A percentile compares a stretch with the other conserved stretches of the same genome.
These are phyloP conservation scores for Fusarium transvaalense DNA, from an alignment of 2,329 filamentous ascomycete genomes.

Conservation along the genomic window DNA sequence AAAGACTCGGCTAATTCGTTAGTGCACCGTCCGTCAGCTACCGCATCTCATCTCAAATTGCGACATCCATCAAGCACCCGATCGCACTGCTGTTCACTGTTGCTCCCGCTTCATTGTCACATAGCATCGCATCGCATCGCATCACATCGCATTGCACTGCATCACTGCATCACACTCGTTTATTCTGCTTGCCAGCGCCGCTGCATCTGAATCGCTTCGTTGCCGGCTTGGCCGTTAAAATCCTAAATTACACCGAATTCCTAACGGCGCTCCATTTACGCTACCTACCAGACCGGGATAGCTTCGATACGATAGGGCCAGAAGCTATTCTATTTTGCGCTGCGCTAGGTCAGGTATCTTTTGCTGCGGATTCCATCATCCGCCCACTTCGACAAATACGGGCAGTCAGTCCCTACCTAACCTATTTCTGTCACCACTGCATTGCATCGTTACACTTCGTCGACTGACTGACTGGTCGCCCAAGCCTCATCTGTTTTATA, in stretches of 20 bases:
- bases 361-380: slow-evolving; percentile 34
- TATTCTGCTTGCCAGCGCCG: neutral
- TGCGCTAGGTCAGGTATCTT: slow-evolving; percentile 24
- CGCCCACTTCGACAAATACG: slow-evolving; percentile 17
- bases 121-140: slow-evolving; percentile 23
- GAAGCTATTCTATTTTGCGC: slow-evolving; percentile 22
- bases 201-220: neutral
- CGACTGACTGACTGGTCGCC: slow-evolving; percentile 14
- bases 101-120: slow-evolving; percentile 27
- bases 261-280: slow-evolving; percentile 16
- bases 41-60: slow-evolving; percentile 30
- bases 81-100: slow-evolving; percentile 23
- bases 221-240: neutral
- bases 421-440: slow-evolving; percentile 22
- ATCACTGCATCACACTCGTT: slow-evolving; percentile 5
- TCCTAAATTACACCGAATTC: slow-evolving; percentile 25
- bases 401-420: slow-evolving; percentile 9
- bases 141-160: slow-evolving; percentile 14
- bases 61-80: slow-evolving; percentile 10
- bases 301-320: slow-evolving; percentile 19
- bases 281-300: slow-evolving; percentile 30
- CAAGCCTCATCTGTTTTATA: slow-evolving; percentile 10
- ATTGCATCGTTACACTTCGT: slow-evolving; percentile 6
- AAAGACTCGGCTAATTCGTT: slow-evolving; percentile 23
- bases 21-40: slow-evolving; percentile 9